A percentile compares a stretch with the other conserved stretches of the same genome.
phyloP scores from a whole-genome alignment of 75 land plant genomes.

The Sequoia sempervirens region DNA sequence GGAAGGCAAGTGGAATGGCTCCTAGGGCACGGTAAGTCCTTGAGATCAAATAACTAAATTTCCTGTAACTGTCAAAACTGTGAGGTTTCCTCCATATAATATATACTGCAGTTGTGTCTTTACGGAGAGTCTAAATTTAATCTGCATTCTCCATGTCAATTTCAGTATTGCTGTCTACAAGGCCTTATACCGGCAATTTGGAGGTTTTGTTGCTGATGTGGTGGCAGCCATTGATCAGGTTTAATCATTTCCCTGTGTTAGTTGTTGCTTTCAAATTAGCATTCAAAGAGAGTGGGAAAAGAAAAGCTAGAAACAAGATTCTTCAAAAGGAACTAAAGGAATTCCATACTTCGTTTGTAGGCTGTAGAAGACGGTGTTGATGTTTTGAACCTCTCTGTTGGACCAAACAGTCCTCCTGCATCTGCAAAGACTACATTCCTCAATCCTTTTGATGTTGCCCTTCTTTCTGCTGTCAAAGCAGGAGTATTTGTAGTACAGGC shows the following conservation, averaged over 20 bases:
- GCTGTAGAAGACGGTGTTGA: slow-evolving; percentile 92
- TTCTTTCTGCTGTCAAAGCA: slow-evolving; percentile 79
- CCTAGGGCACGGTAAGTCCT: slow-evolving; percentile 79
- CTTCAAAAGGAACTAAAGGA: background rate
- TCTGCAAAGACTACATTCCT: slow-evolving; percentile 58
- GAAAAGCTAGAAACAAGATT: slow-evolving; percentile 3
- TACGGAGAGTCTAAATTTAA: background rate
- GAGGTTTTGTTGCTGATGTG: slow-evolving; percentile 96
- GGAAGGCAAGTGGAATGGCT: slow-evolving; percentile 92
- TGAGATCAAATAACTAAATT: background rate
- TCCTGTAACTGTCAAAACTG: background rate
- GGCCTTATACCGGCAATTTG: slow-evolving; percentile 86
- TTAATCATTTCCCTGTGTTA: background rate
- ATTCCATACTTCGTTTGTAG: slow-evolving; percentile 25
- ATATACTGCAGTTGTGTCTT: background rate
- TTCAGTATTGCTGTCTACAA: slow-evolving; percentile 93
- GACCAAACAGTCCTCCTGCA: slow-evolving; percentile 84
- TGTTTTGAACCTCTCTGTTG: slow-evolving; percentile 79
- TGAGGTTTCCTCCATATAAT: background rate
- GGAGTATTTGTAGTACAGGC: slow-evolving; percentile 93
- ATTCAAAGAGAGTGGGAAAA: background rate
- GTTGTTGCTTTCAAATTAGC: background rate
- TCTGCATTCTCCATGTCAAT: background rate
- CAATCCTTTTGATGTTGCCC: slow-evolving; percentile 81
- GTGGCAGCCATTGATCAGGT: slow-evolving; percentile 98